Evolutionary conservation across 257 asterid genomes (phyloP), one percentile per base, ranked within the genome.

Genomic region (Voacanga thouarsii): DNA sequence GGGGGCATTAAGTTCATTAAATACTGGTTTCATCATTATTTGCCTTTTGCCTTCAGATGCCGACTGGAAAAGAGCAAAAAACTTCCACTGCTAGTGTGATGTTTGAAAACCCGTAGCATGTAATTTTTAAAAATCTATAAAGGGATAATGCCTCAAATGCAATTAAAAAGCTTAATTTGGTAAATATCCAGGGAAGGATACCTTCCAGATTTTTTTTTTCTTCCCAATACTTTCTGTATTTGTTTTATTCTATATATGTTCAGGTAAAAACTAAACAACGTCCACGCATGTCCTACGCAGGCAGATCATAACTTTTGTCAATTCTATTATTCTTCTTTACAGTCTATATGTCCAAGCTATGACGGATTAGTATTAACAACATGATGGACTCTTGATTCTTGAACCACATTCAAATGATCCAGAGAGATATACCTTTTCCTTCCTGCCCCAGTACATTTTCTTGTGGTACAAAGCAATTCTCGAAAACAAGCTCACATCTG

Each of bases 401-500:
- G 30, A 41, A 21, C 33, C 47, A 67, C 10, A 41, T 41, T 67
- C 12, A 28, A 21, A 65, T 41, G 53, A 67, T 39, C 18, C 5
- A 33, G 30, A 41, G 24, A 14, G 51, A 10, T 23, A 68, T 89
- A 96, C 99, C 99, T 93, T 92, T 93, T 75, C 99, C 98, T 89
- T 90, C 98, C 84, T 92, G 85, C 74, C 99, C 99, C 75, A 96
- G 87, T 82, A 96, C 82, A 72, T 93, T 96, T 81, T 96, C 97
- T 75, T 85, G 88, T 45, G 97, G 98, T 75, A 93, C 97, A 77
- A 92, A 93, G 88, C 99, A 96, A 75, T 90, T 92, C 75, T 96
- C 99, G 23, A 96, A 96, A 77, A 96, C 99, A 79, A 96, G 99
- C 89, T 96, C 99, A 63, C 98, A 96, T 75, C 99, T 96, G 91